A percentile compares a stretch with the other conserved stretches of the same genome.
phyloP scores from a whole-genome alignment of 78 protist species.

The Andalucia godoyi region DNA sequence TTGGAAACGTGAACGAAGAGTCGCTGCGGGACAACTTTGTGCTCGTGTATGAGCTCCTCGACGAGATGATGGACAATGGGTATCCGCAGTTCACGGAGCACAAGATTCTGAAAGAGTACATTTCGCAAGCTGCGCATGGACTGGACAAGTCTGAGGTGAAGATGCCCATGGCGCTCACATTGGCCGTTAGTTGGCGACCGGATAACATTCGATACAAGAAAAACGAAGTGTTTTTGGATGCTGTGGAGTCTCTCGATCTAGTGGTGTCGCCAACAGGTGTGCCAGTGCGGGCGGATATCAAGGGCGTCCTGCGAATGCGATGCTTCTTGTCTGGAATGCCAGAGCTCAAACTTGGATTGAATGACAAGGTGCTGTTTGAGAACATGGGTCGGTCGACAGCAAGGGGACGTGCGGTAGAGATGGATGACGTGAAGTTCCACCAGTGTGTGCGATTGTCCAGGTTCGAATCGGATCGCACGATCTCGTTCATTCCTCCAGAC shows the following conservation, averaged over 20 bases:
- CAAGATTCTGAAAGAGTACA: slow-evolving; percentile 45
- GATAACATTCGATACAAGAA: slow-evolving; percentile 83
- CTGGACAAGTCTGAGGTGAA: not conserved
- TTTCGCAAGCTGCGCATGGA: slow-evolving; percentile 83
- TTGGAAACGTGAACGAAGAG: slow-evolving; percentile 85
- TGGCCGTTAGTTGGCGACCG: slow-evolving; percentile 59
- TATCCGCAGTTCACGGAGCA: slow-evolving; percentile 87
- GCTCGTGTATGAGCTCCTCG: slow-evolving; percentile 92
- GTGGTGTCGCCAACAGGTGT: slow-evolving; percentile 25
- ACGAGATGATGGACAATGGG: slow-evolving; percentile 98
- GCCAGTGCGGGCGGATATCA: slow-evolving; percentile 75
- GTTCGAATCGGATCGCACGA: slow-evolving; percentile 90
- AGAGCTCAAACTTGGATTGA: slow-evolving; percentile 89
- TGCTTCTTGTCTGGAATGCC: slow-evolving; percentile 94
- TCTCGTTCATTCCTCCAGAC: slow-evolving; percentile 97
- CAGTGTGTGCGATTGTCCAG: slow-evolving; percentile 92
- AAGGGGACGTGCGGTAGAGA: slow-evolving; percentile 82
- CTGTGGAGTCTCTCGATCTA: slow-evolving; percentile 80
- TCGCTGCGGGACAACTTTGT: slow-evolving; percentile 95
- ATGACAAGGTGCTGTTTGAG: slow-evolving; percentile 87
- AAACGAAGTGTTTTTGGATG: slow-evolving; percentile 94
- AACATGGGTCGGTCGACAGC: not conserved
- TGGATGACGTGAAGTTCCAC: slow-evolving; percentile 97
- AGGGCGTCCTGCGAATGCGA: slow-evolving; percentile 85
- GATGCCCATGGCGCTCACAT: slow-evolving; percentile 47